Conservation (phyloP, 1,284 basidiomycete species). For the Lentinus polychrous region DNA sequence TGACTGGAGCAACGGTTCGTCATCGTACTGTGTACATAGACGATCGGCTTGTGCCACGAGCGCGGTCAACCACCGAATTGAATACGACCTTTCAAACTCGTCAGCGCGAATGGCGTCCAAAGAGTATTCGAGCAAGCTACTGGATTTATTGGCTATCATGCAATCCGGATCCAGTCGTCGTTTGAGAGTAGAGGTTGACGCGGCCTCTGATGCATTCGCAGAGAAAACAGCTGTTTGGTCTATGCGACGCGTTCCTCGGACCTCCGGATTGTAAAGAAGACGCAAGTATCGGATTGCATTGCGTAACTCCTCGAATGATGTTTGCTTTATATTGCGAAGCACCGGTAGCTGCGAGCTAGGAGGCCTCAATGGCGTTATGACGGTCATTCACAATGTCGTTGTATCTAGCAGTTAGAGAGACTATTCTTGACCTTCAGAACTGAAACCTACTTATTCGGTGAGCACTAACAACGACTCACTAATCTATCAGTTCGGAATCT, state of each 20-base stretch:
- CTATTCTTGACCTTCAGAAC: too few species aligned
- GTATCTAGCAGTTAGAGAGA: too few species aligned
- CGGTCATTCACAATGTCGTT: too few species aligned
- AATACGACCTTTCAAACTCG: constrained; percentile 59
- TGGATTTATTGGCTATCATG: background rate
- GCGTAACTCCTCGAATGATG: constrained; percentile 21
- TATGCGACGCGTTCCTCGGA: constrained; percentile 32
- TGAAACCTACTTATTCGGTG: too few species aligned
- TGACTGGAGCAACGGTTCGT: constrained; percentile 4
- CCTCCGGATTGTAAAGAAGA: constrained; percentile 38
- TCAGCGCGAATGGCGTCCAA: constrained; percentile 35
- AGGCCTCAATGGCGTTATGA: too few species aligned
- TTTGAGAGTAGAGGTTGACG: background rate
- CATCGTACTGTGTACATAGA: constrained; percentile 14
- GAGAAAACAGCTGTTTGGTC: constrained; percentile 4
- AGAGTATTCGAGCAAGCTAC: background rate
- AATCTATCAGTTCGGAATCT: too few species aligned
- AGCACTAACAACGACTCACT: too few species aligned
- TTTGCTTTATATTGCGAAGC: constrained; percentile 18
- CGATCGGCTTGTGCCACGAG: constrained; percentile 34
- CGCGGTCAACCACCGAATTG: constrained; percentile 64
- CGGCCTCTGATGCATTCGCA: background rate
- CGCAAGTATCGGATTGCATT: constrained; percentile 34
- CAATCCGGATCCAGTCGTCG: background rate
- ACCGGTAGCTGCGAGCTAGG: constrained; percentile 19